A percentile compares a stretch with the other conserved stretches of the same genome.
phyloP scores from a whole-genome alignment of 768 basidiomycete species.

The Podaxis mareebaensis region DNA sequence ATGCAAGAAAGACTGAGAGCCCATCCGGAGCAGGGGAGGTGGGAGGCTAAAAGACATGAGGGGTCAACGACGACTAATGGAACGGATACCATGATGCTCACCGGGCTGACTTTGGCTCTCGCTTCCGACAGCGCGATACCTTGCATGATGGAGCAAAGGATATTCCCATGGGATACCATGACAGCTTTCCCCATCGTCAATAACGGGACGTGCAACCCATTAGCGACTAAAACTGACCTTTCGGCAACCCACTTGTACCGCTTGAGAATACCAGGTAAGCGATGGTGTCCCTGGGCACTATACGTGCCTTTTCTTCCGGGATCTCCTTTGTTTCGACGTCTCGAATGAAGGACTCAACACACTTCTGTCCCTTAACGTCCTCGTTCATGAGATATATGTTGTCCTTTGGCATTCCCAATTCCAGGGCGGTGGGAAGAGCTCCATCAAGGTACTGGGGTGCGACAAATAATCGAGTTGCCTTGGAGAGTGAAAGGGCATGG shows the following conservation, averaged over 20 bases:
- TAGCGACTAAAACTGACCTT: constrained; percentile 42
- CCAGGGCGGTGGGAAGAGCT: constrained; percentile 30
- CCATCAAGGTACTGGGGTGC: constrained; percentile 29
- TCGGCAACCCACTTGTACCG: constrained; percentile 74
- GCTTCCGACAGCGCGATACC: constrained; percentile 29
- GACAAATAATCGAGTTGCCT: constrained; percentile 34
- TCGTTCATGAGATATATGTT: constrained; percentile 56
- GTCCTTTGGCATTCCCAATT: constrained; percentile 34
- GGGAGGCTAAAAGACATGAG: constrained; percentile 30
- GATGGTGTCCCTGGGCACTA: constrained; percentile 50
- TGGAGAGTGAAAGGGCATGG: constrained; percentile 31
- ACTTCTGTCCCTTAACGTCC: constrained; percentile 26
- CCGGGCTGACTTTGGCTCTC: constrained; percentile 34
- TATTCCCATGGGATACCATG: constrained; percentile 69
- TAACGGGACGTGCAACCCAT: neutral
- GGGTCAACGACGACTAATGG: neutral
- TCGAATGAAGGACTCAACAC: constrained; percentile 43
- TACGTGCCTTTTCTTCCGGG: constrained; percentile 41
- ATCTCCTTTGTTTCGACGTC: constrained; percentile 35
- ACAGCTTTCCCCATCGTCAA: constrained; percentile 43
- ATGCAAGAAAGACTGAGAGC: constrained; percentile 48
- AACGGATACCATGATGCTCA: constrained; percentile 24
- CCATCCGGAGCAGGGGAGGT: constrained; percentile 40
- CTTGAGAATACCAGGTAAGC: constrained; percentile 77
- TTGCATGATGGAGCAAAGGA: constrained; percentile 46